Evolutionary conservation across 2,329 filamentous ascomycete genomes (phyloP).

Genomic region (Capronia epimyces): DNA sequence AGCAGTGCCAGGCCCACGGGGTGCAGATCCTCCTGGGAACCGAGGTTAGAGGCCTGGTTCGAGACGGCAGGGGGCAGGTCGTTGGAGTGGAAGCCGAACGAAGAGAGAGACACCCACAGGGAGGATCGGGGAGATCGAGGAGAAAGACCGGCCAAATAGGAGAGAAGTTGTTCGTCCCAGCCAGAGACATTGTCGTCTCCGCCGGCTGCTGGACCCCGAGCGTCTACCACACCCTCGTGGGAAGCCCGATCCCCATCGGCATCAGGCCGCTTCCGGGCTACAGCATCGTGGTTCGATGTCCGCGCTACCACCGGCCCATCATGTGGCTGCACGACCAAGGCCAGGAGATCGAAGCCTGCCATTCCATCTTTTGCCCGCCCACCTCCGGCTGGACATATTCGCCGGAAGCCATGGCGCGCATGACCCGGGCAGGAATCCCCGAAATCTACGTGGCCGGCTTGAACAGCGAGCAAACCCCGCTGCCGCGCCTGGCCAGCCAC

Average conservation of each 20-base stretch:
- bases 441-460: constrained; percentile 69
- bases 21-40: constrained; percentile 63
- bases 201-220: constrained; percentile 65
- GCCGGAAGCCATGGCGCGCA: constrained; percentile 64
- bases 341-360: constrained; percentile 47
- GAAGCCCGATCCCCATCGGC: constrained; percentile 50
- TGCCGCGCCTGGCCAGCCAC: constrained; percentile 36
- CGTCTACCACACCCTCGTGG: constrained; percentile 61
- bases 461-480: constrained; percentile 49
- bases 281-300: constrained; percentile 61
- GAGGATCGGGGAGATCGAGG: too few species aligned
- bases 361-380: constrained; percentile 63
- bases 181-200: constrained; percentile 60
- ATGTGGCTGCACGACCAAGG: not conserved
- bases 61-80: constrained; percentile 48
- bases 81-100: constrained; percentile 40
- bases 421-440: constrained; percentile 42
- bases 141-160: constrained; percentile 45
- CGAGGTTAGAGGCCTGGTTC: constrained; percentile 48
- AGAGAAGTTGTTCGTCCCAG: constrained; percentile 32
- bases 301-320: constrained; percentile 38
- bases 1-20: constrained; percentile 51
- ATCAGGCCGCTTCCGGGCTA: constrained; percentile 63
- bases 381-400: constrained; percentile 48
- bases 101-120: too few species aligned